These are phyloP conservation scores for Trichoderma arundinaceum DNA, from an alignment of 2,329 filamentous ascomycete species.

Conservation along the genomic window DNA sequence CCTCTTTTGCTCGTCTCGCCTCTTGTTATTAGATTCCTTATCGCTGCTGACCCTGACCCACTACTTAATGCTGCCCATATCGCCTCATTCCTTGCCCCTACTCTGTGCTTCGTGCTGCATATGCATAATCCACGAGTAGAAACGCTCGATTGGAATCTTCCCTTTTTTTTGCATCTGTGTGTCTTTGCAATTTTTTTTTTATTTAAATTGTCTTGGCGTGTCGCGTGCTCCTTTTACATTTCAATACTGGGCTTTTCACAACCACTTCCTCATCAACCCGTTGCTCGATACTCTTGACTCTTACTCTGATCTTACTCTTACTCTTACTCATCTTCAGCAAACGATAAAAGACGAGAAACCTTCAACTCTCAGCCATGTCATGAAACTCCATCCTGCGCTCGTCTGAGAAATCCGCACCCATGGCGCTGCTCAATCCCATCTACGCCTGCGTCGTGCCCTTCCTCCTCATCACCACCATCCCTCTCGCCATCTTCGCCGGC, in stretches of 20 bases:
- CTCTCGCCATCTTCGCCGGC: slow-evolving; percentile 66
- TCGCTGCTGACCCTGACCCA: slow-evolving; percentile 12
- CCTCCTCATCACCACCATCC: slow-evolving; percentile 65
- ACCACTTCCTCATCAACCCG: neutral
- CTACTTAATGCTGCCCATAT: slow-evolving; percentile 4
- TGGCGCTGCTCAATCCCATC: slow-evolving; percentile 61
- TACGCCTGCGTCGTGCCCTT: slow-evolving; percentile 66
- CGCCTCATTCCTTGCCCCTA: neutral
- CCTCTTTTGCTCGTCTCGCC: no score
- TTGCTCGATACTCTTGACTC: no score
- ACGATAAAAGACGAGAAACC: neutral
- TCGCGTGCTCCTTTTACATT: slow-evolving; percentile 13
- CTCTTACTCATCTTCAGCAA: neutral
- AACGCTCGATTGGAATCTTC: slow-evolving; percentile 9
- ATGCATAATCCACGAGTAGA: neutral
- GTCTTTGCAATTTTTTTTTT: neutral
- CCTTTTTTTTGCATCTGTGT: neutral
- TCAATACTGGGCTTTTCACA: neutral
- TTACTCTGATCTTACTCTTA: neutral
- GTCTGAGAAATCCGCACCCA: slow-evolving; percentile 37
- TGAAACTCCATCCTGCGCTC: slow-evolving; percentile 9
- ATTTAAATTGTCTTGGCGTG: slow-evolving; percentile 1
- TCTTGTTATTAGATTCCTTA: neutral
- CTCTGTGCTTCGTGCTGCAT: neutral
- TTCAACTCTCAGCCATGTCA: slow-evolving; percentile 21